These are phyloP conservation scores for Tulasnella sp. DNA, from an alignment of 768 basidiomycete genomes.

Conservation along the genomic window DNA sequence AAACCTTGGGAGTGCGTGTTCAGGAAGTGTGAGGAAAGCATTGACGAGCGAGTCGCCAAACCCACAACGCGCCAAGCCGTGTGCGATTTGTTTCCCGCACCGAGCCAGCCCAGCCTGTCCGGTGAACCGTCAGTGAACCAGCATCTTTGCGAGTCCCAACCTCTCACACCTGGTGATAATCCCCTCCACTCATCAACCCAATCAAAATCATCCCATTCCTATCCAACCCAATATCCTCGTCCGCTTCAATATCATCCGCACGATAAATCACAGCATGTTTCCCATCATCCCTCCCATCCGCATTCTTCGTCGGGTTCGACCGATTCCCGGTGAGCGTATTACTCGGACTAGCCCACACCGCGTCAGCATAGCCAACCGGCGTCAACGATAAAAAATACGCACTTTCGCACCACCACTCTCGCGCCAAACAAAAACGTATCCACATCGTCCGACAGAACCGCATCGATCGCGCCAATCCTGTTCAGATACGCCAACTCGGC, in stretches of 20 bases:
- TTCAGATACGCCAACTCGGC: conserved; percentile 86
- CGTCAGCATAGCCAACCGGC: background rate
- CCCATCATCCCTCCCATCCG: conserved; percentile 59
- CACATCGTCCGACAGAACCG: conserved; percentile 83
- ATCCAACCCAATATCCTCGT: conserved; percentile 41
- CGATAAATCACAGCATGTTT: conserved; percentile 43
- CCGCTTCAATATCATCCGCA: conserved; percentile 31
- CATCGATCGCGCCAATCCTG: conserved; percentile 69
- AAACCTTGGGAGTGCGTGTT: conserved; percentile 38
- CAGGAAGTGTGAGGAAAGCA: conserved; percentile 41
- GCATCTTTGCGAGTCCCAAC: background rate
- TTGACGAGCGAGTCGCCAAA: conserved; percentile 58
- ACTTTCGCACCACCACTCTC: conserved; percentile 74
- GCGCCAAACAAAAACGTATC: conserved; percentile 90
- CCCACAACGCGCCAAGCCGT: conserved; percentile 68
- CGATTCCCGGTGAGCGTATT: conserved; percentile 62
- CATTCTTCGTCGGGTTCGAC: conserved; percentile 47
- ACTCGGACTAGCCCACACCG: conserved; percentile 38
- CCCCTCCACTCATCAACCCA: conserved; percentile 77
- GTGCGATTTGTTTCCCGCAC: conserved; percentile 59
- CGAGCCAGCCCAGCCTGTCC: conserved; percentile 39
- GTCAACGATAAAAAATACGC: conserved; percentile 13
- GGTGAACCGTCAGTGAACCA: conserved; percentile 14
- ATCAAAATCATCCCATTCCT: conserved; percentile 64
- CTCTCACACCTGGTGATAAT: conserved; percentile 65